Conservation (phyloP, 2,329 filamentous ascomycete genomes). For the Verticillium dahliae region DNA sequence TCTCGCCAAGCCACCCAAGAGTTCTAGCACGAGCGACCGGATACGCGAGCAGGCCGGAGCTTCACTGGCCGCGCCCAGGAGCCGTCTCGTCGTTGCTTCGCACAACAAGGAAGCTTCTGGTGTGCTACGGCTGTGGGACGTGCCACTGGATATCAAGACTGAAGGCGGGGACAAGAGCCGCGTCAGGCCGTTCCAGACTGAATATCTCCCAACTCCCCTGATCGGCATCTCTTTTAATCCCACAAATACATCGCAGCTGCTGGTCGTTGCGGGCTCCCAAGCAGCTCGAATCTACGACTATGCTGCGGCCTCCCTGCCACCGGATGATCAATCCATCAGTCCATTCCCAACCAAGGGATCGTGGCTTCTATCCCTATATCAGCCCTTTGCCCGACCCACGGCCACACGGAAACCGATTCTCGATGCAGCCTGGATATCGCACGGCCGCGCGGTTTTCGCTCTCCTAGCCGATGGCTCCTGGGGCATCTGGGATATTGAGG, state of each 20-base stretch:
- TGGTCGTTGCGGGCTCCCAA: constrained; percentile 47
- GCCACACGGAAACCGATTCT: constrained; percentile 52
- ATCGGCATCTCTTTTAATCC: constrained; percentile 55
- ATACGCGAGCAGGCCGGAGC: constrained; percentile 5
- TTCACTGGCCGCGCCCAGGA: constrained; percentile 5
- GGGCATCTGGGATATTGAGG: constrained; percentile 63
- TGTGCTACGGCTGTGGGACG: constrained; percentile 51
- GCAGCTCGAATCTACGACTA: constrained; percentile 59
- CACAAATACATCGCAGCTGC: constrained; percentile 49
- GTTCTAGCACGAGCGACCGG: constrained; percentile 9
- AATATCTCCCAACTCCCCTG: constrained; percentile 49
- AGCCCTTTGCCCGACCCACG: constrained; percentile 44
- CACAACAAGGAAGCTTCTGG: constrained; percentile 55
- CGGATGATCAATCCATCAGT: constrained; percentile 43
- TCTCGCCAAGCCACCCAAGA: constrained; percentile 34
- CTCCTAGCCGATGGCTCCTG: constrained; percentile 59
- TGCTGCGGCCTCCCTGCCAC: constrained; percentile 41
- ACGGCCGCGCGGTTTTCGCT: constrained; percentile 51
- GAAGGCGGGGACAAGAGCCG: constrained; percentile 15
- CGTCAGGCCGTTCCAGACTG: constrained; percentile 51
- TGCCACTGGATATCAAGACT: constrained; percentile 39
- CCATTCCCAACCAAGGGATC: constrained; percentile 53
- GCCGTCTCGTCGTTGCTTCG: constrained; percentile 50
- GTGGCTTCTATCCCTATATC: constrained; percentile 58
- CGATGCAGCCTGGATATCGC: constrained; percentile 55